phyloP scores from a whole-genome alignment of 371 early-diverging fungal genomes.

The Mortierella sp. region DNA sequence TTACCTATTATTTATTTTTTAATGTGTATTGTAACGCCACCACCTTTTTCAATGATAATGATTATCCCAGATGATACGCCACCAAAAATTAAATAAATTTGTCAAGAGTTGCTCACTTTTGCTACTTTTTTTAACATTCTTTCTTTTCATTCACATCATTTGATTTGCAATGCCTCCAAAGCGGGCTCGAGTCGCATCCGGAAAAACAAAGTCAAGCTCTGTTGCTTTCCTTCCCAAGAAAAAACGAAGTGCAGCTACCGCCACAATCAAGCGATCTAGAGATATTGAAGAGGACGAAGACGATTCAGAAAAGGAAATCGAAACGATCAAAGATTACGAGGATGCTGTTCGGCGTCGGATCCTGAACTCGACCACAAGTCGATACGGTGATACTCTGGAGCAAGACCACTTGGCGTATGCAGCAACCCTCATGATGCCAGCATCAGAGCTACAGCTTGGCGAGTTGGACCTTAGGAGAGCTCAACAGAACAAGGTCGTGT shows the following conservation, averaged over 20 bases:
- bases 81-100: background rate
- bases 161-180: slow-evolving; percentile 9
- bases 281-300: slow-evolving; percentile 7
- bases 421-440: slow-evolving; percentile 31
- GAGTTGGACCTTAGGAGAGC: background rate
- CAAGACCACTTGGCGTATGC: slow-evolving; percentile 28
- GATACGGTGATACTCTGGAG: slow-evolving; percentile 32
- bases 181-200: background rate
- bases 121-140: background rate
- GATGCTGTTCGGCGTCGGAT: slow-evolving; percentile 40
- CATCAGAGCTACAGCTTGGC: slow-evolving; percentile 1
- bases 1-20: too few relatives aligned
- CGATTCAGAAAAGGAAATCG: slow-evolving; percentile 33
- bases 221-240: background rate
- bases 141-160: too few relatives aligned
- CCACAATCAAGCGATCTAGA: background rate
- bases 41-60: background rate
- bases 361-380: slow-evolving; percentile 25
- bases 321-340: slow-evolving; percentile 31
- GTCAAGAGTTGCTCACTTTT: too few relatives aligned
- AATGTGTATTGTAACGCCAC: too few relatives aligned
- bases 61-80: background rate
- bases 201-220: background rate
- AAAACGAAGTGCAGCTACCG: background rate
- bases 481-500: background rate